A percentile compares a stretch with the other conserved stretches of the same genome.
Evolutionary conservation across 257 asterid species (phyloP).

Genomic region (Solanum habrochaites): DNA sequence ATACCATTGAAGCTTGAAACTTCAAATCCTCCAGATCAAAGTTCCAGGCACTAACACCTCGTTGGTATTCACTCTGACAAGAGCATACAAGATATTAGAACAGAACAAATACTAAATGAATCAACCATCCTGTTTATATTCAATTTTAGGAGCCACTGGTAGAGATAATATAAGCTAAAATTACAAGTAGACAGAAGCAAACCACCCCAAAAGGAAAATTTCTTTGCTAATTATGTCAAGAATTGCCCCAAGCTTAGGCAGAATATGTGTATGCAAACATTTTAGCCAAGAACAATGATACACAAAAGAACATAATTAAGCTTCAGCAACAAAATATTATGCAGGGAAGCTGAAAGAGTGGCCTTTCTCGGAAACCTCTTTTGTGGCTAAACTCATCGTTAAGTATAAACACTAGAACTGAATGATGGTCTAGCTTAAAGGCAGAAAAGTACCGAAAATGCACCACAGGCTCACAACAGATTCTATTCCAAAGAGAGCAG

Average conservation of each 20-base stretch:
- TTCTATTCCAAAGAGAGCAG: not conserved
- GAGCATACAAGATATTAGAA: not conserved
- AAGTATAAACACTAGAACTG: not conserved
- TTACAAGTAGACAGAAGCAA: not conserved
- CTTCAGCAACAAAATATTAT: not conserved
- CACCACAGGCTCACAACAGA: too few relatives aligned
- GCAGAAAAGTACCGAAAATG: not conserved
- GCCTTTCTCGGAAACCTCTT: slow-evolving; percentile 13
- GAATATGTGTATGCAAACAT: not conserved
- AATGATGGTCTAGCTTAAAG: not conserved
- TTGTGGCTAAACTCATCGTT: slow-evolving; percentile 12
- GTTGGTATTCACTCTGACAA: slow-evolving; percentile 86
- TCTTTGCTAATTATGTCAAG: not conserved
- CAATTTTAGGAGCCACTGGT: not conserved
- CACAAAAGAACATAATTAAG: not conserved
- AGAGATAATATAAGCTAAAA: not conserved
- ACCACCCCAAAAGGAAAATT: not conserved
- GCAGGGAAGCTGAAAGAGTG: not conserved
- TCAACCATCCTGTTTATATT: not conserved
- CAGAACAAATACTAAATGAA: not conserved
- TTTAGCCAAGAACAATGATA: not conserved
- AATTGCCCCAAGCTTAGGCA: not conserved
- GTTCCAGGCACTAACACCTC: slow-evolving; percentile 99
- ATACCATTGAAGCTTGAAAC: slow-evolving; percentile 88
- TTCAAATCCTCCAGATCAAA: slow-evolving; percentile 93